Evolutionary conservation across 2,329 filamentous ascomycete genomes (phyloP).

Genomic region (Pseudogymnoascus sp.): DNA sequence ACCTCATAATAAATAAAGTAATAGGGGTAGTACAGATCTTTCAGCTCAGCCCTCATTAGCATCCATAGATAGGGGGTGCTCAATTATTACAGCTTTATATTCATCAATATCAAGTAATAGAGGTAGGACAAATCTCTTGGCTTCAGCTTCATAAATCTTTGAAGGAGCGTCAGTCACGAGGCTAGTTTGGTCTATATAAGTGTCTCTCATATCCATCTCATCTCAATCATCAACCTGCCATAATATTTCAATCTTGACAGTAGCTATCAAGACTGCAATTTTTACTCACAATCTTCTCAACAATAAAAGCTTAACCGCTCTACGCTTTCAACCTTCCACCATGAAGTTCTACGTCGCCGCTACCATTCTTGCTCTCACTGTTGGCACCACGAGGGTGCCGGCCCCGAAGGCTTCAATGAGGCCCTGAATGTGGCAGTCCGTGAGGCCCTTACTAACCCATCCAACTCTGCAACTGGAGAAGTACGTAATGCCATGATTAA

Average conservation of each 20-base stretch:
- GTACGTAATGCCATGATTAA: too few relatives aligned
- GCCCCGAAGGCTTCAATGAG: too few relatives aligned
- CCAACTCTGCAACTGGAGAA: too few relatives aligned
- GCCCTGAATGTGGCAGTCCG: too few relatives aligned
- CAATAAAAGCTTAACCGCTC: not conserved
- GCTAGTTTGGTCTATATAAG: not conserved
- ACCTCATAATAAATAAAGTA: not conserved
- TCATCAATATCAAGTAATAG: not conserved
- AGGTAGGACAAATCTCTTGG: not conserved
- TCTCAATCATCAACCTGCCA: not conserved
- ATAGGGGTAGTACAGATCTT: not conserved
- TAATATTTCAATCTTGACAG: not conserved
- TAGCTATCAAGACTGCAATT: not conserved
- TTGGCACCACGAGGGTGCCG: conserved; percentile 33
- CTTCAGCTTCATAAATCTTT: not conserved
- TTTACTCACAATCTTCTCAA: not conserved
- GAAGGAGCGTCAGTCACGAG: not conserved
- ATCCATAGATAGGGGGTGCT: not conserved
- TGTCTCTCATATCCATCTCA: not conserved
- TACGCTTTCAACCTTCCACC: not conserved
- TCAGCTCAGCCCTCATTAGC: not conserved
- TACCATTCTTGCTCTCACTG: conserved; percentile 24
- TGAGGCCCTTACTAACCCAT: too few relatives aligned
- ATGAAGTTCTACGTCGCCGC: conserved; percentile 14
- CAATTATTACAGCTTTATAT: not conserved